Percentiles rank a stretch among this genome's conserved stretches.
phyloP scores from a whole-genome alignment of 192 early-diverging fungal species.

The Coemansia sp. region DNA sequence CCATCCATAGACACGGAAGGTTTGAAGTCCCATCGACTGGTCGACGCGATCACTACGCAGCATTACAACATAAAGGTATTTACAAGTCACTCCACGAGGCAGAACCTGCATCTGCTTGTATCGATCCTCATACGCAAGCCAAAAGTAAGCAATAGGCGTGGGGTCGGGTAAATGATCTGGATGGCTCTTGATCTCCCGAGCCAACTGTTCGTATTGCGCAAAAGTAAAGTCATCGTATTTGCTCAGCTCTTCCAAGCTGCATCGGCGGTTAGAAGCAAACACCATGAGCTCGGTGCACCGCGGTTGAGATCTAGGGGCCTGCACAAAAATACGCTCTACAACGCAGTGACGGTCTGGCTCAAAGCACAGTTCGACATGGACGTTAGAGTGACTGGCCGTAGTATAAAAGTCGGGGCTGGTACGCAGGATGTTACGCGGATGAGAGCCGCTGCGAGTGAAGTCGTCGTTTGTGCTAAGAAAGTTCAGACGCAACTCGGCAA shows the following conservation, averaged over 20 bases:
- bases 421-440: slow-evolving; percentile 29
- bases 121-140: slow-evolving; percentile 44
- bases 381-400: slow-evolving; percentile 30
- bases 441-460: slow-evolving; percentile 26
- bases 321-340: slow-evolving; percentile 39
- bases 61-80: slow-evolving; percentile 49
- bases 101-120: slow-evolving; percentile 49
- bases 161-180: slow-evolving; percentile 16
- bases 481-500: slow-evolving; percentile 15
- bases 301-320: slow-evolving; percentile 28
- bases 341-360: slow-evolving; percentile 23
- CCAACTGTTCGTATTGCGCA: slow-evolving; percentile 48
- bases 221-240: slow-evolving; percentile 54
- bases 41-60: slow-evolving; percentile 24
- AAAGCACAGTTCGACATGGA: slow-evolving; percentile 43
- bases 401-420: slow-evolving; percentile 20
- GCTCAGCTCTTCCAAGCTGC: slow-evolving; percentile 31
- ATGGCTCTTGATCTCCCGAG: background rate
- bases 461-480: slow-evolving; percentile 36
- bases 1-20: slow-evolving; percentile 48
- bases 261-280: slow-evolving; percentile 45
- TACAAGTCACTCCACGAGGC: slow-evolving; percentile 43
- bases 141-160: slow-evolving; percentile 55
- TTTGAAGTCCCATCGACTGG: slow-evolving; percentile 30
- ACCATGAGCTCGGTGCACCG: slow-evolving; percentile 56